A percentile compares a stretch with the other conserved stretches of the same genome.
Evolutionary conservation across 2,329 filamentous ascomycete genomes (phyloP).

Genomic region (Zalaria sp.): DNA sequence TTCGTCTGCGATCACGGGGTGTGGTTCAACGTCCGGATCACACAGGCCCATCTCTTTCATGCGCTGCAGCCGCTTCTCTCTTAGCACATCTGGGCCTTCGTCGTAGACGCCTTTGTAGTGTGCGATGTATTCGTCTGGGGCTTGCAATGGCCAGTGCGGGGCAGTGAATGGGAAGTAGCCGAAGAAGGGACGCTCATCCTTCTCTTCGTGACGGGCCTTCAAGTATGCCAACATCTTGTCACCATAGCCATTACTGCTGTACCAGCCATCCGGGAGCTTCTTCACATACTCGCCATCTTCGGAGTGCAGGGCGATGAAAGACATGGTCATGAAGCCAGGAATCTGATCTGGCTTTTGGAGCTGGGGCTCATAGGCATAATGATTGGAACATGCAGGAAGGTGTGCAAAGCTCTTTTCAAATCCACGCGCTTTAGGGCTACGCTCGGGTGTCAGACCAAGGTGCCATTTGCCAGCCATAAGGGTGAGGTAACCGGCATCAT

Average conservation of each 20-base stretch:
- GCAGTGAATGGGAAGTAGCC: constrained; percentile 48
- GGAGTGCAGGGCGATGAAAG: constrained; percentile 23
- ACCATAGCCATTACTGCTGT: constrained; percentile 24
- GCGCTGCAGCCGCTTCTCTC: constrained; percentile 36
- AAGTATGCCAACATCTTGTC: constrained; percentile 25
- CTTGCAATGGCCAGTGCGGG: constrained; percentile 50
- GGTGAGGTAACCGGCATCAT: constrained; percentile 45
- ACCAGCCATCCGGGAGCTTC: constrained; percentile 23
- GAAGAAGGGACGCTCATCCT: constrained; percentile 38
- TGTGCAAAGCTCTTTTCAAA: constrained; percentile 47
- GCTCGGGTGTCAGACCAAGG: constrained; percentile 43
- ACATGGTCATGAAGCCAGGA: constrained; percentile 28
- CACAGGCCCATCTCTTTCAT: constrained; percentile 46
- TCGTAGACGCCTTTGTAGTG: constrained; percentile 48
- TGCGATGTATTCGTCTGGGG: constrained; percentile 38
- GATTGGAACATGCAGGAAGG: constrained; percentile 45
- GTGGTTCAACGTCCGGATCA: constrained; percentile 33
- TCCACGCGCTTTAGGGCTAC: constrained; percentile 40
- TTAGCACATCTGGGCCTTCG: constrained; percentile 44
- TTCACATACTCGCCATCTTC: constrained; percentile 26
- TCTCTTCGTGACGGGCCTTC: constrained; percentile 19
- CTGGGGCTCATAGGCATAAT: constrained; percentile 40
- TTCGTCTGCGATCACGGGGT: constrained; percentile 36
- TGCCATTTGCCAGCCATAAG: constrained; percentile 52
- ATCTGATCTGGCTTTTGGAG: constrained; percentile 20